A percentile compares a stretch with the other conserved stretches of the same genome.
Conservation (phyloP, 306 rosid species). For the Rosa persica region DNA sequence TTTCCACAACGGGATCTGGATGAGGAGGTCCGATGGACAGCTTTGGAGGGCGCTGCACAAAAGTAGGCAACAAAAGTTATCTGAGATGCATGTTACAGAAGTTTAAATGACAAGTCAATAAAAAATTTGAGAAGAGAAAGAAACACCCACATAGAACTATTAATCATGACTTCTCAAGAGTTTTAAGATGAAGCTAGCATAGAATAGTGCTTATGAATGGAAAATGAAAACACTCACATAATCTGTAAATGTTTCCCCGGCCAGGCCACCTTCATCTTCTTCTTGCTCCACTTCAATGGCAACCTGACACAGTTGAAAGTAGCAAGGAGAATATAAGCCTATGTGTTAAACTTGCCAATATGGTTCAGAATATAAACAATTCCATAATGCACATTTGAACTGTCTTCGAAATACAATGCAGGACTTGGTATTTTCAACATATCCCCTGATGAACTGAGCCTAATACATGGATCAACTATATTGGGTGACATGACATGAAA, state of each 20-base stretch:
- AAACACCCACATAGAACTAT: conserved; percentile 23
- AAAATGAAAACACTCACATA: conserved; percentile 65
- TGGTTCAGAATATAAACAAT: not conserved
- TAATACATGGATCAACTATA: not conserved
- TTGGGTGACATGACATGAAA: not conserved
- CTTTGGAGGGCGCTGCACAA: conserved; percentile 89
- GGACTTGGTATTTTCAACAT: not conserved
- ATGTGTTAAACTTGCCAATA: conserved; percentile 2
- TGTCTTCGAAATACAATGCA: not conserved
- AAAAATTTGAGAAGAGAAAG: conserved; percentile 5
- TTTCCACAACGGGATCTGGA: conserved; percentile 97
- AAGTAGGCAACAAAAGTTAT: conserved; percentile 12
- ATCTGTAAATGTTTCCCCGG: conserved; percentile 95
- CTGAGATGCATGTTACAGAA: conserved; percentile 21
- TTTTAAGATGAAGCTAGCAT: not conserved
- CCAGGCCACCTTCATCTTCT: conserved; percentile 96
- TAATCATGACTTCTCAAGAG: conserved; percentile 5
- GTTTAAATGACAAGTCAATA: conserved; percentile 30
- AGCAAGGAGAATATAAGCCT: conserved; percentile 2
- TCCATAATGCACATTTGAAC: not conserved
- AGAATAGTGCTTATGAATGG: not conserved
- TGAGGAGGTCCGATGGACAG: conserved; percentile 89
- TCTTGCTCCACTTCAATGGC: conserved; percentile 98
- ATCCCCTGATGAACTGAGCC: not conserved
- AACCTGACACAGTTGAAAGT: conserved; percentile 51